Percentiles rank a stretch among this genome's conserved stretches.
Conservation (phyloP, 768 basidiomycete species). For the Boletus bicolor region DNA sequence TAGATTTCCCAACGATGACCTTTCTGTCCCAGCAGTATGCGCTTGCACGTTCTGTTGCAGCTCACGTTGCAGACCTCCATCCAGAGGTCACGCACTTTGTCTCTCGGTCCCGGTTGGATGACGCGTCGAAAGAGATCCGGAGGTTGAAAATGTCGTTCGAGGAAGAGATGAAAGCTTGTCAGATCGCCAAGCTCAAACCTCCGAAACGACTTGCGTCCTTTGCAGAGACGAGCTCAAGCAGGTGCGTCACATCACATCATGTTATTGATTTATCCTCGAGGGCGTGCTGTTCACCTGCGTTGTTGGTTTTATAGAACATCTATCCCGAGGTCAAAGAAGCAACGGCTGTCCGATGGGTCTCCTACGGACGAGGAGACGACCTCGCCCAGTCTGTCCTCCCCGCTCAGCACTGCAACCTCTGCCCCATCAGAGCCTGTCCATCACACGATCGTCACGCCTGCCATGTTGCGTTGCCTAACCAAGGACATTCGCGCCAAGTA, state of each 20-base stretch:
- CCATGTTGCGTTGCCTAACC: conserved; percentile 53
- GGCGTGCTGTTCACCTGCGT: neutral
- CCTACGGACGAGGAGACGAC: conserved; percentile 33
- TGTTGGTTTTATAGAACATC: conserved; percentile 20
- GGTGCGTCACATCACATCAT: conserved; percentile 31
- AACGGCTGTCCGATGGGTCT: conserved; percentile 37
- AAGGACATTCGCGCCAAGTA: conserved; percentile 32
- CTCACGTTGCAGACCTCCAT: conserved; percentile 12
- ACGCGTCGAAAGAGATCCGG: conserved; percentile 34
- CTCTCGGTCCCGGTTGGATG: conserved; percentile 20
- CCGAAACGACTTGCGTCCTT: conserved; percentile 47
- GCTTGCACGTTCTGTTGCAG: conserved; percentile 36
- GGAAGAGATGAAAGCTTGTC: conserved; percentile 36
- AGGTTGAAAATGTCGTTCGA: conserved; percentile 33
- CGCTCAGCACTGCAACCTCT: conserved; percentile 47
- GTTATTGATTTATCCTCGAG: neutral
- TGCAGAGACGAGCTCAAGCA: conserved; percentile 36
- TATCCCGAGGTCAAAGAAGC: conserved; percentile 38
- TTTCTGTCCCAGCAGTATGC: conserved; percentile 50
- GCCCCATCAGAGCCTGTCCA: conserved; percentile 33
- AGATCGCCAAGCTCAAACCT: conserved; percentile 42
- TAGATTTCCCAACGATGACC: conserved; percentile 36
- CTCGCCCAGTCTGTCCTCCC: conserved; percentile 35
- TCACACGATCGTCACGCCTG: conserved; percentile 48
- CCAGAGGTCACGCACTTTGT: conserved; percentile 8